A percentile compares a stretch with the other conserved stretches of the same genome.
Conservation (phyloP, 2,329 filamentous ascomycete genomes). For the Hysterium pulicare region DNA sequence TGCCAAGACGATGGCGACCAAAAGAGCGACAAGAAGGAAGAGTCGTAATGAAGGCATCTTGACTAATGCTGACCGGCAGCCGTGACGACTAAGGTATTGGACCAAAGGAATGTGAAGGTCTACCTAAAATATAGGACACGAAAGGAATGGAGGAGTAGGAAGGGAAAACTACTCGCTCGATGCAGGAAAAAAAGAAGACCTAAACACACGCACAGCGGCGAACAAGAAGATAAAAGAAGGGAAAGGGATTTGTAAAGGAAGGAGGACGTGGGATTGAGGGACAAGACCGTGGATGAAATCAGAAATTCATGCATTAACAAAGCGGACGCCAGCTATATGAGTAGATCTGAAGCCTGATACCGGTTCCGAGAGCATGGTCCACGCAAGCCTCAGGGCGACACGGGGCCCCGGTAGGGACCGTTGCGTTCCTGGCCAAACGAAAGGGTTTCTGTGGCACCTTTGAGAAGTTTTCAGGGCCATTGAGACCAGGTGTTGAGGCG, state of each 20-base stretch:
- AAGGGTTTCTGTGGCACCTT: slow-evolving; percentile 16
- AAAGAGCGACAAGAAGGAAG: slow-evolving; percentile 46
- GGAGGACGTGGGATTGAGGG: slow-evolving; percentile 8
- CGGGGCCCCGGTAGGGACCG: background rate
- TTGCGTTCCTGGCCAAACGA: slow-evolving; percentile 13
- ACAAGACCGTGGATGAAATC: slow-evolving; percentile 15
- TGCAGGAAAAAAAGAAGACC: slow-evolving; percentile 11
- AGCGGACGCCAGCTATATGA: slow-evolving; percentile 13
- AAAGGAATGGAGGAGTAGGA: slow-evolving; percentile 15
- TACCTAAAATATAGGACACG: slow-evolving; percentile 15
- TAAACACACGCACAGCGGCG: slow-evolving; percentile 17
- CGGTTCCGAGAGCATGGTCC: slow-evolving; percentile 12
- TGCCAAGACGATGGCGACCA: slow-evolving; percentile 48
- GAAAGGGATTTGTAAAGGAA: slow-evolving; percentile 12
- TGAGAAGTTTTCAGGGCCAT: background rate
- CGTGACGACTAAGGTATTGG: slow-evolving; percentile 17
- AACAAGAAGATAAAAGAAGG: slow-evolving; percentile 24
- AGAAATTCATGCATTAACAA: slow-evolving; percentile 21
- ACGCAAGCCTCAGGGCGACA: slow-evolving; percentile 12
- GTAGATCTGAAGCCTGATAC: slow-evolving; percentile 14
- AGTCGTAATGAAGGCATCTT: slow-evolving; percentile 34
- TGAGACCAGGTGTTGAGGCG: slow-evolving; percentile 1
- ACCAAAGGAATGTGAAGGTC: slow-evolving; percentile 20
- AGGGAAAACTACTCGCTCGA: slow-evolving; percentile 18
- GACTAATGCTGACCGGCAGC: slow-evolving; percentile 39